A percentile compares a stretch with the other conserved stretches of the same genome.
Conservation (phyloP, 208 protist genomes). For the Trypanosoma grayi region DNA sequence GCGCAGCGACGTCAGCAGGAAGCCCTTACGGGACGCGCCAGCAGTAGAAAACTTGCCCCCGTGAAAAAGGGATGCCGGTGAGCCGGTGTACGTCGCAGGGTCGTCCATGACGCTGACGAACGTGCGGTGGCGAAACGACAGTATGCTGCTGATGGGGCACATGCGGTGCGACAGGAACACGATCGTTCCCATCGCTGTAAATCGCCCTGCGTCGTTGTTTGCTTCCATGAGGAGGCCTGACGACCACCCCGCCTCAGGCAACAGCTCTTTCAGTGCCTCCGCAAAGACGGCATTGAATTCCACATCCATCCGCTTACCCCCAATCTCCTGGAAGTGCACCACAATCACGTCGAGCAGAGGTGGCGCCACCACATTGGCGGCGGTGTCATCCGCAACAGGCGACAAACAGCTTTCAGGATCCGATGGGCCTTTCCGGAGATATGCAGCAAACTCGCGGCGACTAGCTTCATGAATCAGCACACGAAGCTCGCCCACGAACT, state of each 20-base stretch:
- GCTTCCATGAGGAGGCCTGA: conserved; percentile 74
- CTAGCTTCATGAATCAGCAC: conserved; percentile 49
- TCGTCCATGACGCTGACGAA: conserved; percentile 76
- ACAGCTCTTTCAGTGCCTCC: conserved; percentile 34
- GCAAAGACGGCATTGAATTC: conserved; percentile 57
- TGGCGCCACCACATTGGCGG: conserved; percentile 6
- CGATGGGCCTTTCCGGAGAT: conserved; percentile 15
- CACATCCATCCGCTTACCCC: conserved; percentile 55
- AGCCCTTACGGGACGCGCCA: conserved; percentile 68
- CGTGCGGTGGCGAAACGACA: conserved; percentile 74
- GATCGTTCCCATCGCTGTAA: conserved; percentile 68
- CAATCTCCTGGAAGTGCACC: conserved; percentile 85
- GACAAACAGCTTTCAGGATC: neutral
- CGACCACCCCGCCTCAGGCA: conserved; percentile 75
- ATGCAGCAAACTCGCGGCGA: conserved; percentile 20
- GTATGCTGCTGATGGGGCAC: conserved; percentile 65
- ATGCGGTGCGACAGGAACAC: conserved; percentile 76
- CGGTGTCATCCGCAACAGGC: neutral
- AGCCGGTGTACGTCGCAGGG: conserved; percentile 68
- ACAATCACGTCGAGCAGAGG: conserved; percentile 76
- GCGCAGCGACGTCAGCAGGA: conserved; percentile 68
- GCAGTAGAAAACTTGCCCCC: conserved; percentile 57
- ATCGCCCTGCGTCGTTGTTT: conserved; percentile 30
- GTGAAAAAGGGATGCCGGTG: conserved; percentile 45
- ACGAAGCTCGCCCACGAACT: conserved; percentile 66